Evolutionary conservation across 2,329 filamentous ascomycete species (phyloP).

Genomic region (Botrytis paeoniae): DNA sequence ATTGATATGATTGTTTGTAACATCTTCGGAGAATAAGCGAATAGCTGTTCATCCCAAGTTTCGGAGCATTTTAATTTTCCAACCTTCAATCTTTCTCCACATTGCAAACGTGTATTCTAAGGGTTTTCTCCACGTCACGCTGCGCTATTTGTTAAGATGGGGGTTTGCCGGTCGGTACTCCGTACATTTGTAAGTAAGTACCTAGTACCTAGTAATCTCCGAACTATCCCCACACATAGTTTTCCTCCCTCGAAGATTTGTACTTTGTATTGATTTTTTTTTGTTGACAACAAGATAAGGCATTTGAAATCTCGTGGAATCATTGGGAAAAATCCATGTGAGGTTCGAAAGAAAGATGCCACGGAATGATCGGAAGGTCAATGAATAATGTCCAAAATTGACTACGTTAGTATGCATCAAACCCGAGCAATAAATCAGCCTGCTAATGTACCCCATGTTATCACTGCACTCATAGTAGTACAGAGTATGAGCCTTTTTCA

Average conservation of each 20-base stretch:
- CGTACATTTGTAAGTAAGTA: not conserved
- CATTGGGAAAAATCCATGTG: accelerated
- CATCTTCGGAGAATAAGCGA: not conserved
- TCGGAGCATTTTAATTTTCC: not conserved
- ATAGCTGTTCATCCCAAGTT: not conserved
- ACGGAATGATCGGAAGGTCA: not conserved
- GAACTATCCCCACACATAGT: not conserved
- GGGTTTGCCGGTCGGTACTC: not conserved
- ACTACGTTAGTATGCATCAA: not conserved
- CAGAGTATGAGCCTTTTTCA: not conserved
- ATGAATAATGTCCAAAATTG: not conserved
- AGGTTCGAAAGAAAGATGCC: not conserved
- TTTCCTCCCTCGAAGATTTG: not conserved
- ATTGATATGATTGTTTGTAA: not conserved
- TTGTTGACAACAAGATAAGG: not conserved
- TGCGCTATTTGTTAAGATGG: not conserved
- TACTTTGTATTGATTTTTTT: not conserved
- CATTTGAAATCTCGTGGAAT: not conserved
- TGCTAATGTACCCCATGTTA: not conserved
- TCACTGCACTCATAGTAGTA: not conserved
- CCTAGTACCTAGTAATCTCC: not conserved
- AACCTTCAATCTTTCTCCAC: not conserved
- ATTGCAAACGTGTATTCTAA: not conserved
- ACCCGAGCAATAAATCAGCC: not conserved
- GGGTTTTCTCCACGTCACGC: not conserved